phyloP scores from a whole-genome alignment of 352 stramenopile species.

The Phytophthora palmivora region DNA sequence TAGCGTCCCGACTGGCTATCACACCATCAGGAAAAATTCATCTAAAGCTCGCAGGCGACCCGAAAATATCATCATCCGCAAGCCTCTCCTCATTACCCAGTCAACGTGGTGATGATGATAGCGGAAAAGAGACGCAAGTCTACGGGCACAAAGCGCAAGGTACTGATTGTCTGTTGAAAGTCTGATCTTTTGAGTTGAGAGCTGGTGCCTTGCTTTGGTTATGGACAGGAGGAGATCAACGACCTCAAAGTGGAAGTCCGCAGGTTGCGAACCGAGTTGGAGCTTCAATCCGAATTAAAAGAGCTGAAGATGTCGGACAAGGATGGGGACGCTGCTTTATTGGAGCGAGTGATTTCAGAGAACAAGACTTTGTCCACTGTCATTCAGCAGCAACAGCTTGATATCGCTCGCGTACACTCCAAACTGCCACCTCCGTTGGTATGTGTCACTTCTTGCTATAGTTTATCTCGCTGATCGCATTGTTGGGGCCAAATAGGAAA shows the following conservation, averaged over 20 bases:
- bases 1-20: too few species aligned
- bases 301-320: not conserved
- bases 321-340: not conserved
- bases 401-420: slow-evolving; percentile 6
- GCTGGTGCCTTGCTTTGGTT: not conserved
- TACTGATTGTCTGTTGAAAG: not conserved
- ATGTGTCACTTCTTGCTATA: not conserved
- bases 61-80: too few species aligned
- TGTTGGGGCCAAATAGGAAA: too few species aligned
- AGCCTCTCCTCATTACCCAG: too few species aligned
- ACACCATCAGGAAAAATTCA: too few species aligned
- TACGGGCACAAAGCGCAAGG: slow-evolving; percentile 8
- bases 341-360: slow-evolving; percentile 1
- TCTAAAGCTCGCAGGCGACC: too few species aligned
- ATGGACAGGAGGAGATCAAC: slow-evolving; percentile 3
- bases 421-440: slow-evolving; percentile 8
- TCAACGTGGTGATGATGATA: not conserved
- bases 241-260: slow-evolving; percentile 8
- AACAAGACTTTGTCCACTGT: not conserved
- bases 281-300: slow-evolving; percentile 6
- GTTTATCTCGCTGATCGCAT: too few species aligned
- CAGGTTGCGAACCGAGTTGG: slow-evolving; percentile 3
- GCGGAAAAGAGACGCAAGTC: slow-evolving; percentile 1
- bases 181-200: not conserved
- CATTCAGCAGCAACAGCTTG: slow-evolving; percentile 11